Evolutionary conservation across 352 stramenopile genomes (phyloP).

Genomic region (Phytophthora idaei): DNA sequence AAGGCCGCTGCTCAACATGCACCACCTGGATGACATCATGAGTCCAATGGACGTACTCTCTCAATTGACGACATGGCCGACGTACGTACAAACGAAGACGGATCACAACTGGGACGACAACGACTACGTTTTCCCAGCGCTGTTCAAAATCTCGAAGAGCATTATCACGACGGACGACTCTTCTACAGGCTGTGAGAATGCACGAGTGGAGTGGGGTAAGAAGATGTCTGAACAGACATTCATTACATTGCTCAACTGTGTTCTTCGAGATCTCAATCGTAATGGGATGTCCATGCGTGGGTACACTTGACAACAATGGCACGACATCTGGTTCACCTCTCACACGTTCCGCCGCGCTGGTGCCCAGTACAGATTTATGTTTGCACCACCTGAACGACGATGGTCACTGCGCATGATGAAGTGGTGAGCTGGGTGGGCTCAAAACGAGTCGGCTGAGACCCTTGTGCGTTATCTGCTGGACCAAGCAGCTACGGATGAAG

Average conservation of each 20-base stretch:
- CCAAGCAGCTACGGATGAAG: constrained; percentile 12
- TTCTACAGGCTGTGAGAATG: constrained; percentile 12
- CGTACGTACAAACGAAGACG: too few relatives aligned
- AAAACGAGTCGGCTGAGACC: constrained; percentile 1
- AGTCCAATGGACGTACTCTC: too few relatives aligned
- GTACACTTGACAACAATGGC: too few relatives aligned
- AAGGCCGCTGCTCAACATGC: too few relatives aligned
- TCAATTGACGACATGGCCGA: too few relatives aligned
- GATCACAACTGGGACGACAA: too few relatives aligned
- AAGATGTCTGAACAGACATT: constrained; percentile 15
- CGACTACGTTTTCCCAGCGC: constrained; percentile 2
- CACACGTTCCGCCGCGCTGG: too few relatives aligned
- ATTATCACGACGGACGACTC: neutral
- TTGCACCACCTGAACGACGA: too few relatives aligned
- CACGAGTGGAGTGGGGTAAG: constrained; percentile 13
- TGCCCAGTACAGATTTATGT: too few relatives aligned
- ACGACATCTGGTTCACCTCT: too few relatives aligned
- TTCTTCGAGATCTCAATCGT: constrained; percentile 7
- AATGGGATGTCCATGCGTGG: neutral
- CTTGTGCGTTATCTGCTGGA: constrained; percentile 15
- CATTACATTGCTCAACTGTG: constrained; percentile 12
- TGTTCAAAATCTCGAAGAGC: constrained; percentile 9
- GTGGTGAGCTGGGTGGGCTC: neutral
- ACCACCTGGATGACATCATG: too few relatives aligned
- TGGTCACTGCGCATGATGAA: too few relatives aligned